Base-by-base conservation (phyloP, 495 filamentous ascomycete genomes). In the Penicillium coprophilum region DNA sequence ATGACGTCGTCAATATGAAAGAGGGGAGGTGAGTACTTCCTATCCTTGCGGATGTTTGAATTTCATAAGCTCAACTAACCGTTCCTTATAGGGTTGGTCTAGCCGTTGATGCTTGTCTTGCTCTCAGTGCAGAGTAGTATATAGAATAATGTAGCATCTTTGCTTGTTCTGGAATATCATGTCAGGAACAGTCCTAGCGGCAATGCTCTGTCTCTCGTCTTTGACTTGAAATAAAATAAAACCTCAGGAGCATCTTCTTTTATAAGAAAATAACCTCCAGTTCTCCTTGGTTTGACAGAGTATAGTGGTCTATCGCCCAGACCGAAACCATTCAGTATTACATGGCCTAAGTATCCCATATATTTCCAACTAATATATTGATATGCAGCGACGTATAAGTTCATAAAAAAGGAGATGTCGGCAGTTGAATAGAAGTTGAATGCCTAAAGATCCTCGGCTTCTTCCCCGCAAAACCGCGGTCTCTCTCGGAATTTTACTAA, bases 1-100 rank as follows among this genome's bases (percentile, higher is more conserved):
- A 91, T 59, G 92, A 97, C 75, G 92, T 97, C 52, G 91, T 96
- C 20, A 83, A 90, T 70, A 82, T 89, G 74, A 95, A 97, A 71
- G 85, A 96, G 69, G 92, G 92, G 62, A 84, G 91, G 91, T 92
- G 69, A 77, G 90, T 80, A 34, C 17, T 23, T 40, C 23, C 19
- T 17, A 3, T 31, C n/a, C 48, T 11, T 27, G 15, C 7, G 19
- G 8, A 11, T 8, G 1, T n/a, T 39, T 24, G 2, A 20, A 11
- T 19, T 2, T 9, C 38, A 6, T 3, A 28, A 4, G 12, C 8
- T 11, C 31, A 21, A 45, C 39, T 57, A 20, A 56, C 48, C 23
- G 39, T 64, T 21, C 56, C 36, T 45, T 30, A 32, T 60, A 95
- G 91, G 71, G 90, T 96, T 60, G 91, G 91, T 23, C 77, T 91